Evolutionary conservation across 768 basidiomycete species (phyloP).

Genomic region (Pleurotus cornucopiae): DNA sequence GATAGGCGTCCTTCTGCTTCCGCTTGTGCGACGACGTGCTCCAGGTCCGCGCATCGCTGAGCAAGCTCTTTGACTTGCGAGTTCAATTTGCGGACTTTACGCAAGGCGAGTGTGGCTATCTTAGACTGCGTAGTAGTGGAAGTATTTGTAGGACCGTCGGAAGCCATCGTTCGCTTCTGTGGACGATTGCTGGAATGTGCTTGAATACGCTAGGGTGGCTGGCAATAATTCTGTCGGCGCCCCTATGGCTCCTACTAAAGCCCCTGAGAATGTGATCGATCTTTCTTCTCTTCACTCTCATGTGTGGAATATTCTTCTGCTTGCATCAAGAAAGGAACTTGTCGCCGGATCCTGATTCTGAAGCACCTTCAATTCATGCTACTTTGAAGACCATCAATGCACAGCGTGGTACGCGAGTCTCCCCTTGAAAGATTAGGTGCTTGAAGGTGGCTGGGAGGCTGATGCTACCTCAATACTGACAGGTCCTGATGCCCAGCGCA

Average conservation of each 20-base stretch:
- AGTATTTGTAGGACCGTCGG: neutral
- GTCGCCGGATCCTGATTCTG: constrained; percentile 11
- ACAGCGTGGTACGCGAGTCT: constrained; percentile 45
- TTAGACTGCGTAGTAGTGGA: neutral
- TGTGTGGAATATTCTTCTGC: constrained; percentile 73
- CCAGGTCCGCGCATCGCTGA: neutral
- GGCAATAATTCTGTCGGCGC: neutral
- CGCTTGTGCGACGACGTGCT: neutral
- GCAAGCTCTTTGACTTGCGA: neutral
- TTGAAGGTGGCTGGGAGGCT: neutral
- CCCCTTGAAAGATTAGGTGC: neutral
- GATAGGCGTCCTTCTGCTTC: neutral
- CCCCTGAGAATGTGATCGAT: neutral
- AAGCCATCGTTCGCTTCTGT: neutral
- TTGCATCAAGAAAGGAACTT: constrained; percentile 20
- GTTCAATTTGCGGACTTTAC: neutral
- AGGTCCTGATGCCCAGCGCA: constrained; percentile 67
- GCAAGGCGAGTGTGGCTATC: neutral
- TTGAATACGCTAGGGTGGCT: too few relatives aligned
- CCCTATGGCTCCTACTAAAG: neutral
- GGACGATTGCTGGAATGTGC: neutral
- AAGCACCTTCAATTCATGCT: constrained; percentile 18
- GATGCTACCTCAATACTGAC: constrained; percentile 1
- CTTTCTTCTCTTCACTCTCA: constrained; percentile 18
- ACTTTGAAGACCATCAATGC: constrained; percentile 48